Evolutionary conservation across 2,329 filamentous ascomycete species (phyloP), one percentile per base, ranked within the genome.

Genomic region (Samsoniella hepiali): DNA sequence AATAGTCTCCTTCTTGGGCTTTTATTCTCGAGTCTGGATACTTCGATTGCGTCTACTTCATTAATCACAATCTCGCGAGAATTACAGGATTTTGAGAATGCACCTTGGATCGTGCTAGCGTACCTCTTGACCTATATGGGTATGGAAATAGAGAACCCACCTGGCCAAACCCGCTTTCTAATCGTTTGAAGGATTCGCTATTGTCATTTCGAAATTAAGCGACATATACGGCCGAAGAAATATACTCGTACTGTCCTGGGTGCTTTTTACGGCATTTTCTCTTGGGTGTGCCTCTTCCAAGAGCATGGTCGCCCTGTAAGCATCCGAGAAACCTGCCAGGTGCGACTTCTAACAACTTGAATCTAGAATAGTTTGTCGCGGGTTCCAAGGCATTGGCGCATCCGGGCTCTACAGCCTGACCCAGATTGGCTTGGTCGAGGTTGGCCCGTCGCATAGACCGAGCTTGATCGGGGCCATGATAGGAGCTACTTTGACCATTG

Each of bases 381-480:
- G 83, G 1, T 80, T 87, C 15, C 85, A 87, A 63, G 85, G 85
- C 5, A 79, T 87, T 50, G 85, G 86, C 0, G 86, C 83, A 2
- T 85, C 86, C 9, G 85, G 85, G 0, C 74, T 88, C 31, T 88
- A 87, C 71, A 86, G 83, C 66, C 72, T 88, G 49, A 81, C 83
- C 1, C 83, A 87, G 63, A 82, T 86, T 59, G 79, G 81, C 13
- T 76, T 87, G 1, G 77, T 85, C 34, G 84, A 87, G 65, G 77
- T 87, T 58, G 82, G 83, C 0, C 84, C 83, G 13, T 77, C 76
- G 3, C 75, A 83, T 66, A 79, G 78, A 8, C 83, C 83, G 3
- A 80, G 81, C 59, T 69, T 85, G 17, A 81, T 86, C 49, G 82
- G 84, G 2, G 82, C 81, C 32, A 74, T 85, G 68, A 77, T 86